Base-by-base conservation (phyloP, 176 grass and related monocot species). In the Zea luxurians region DNA sequence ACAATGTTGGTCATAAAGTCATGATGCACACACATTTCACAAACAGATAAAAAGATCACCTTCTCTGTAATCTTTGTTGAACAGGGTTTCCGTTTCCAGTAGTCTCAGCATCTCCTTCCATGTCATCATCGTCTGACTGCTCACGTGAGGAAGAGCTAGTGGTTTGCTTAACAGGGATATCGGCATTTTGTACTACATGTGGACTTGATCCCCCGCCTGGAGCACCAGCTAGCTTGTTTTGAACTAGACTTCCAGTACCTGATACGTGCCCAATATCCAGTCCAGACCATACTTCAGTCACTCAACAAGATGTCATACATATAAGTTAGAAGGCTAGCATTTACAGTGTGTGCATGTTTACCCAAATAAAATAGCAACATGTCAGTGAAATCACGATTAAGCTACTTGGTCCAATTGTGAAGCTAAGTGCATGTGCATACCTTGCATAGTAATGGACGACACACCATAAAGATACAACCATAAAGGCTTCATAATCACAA, bases 31-130 rank as follows among this genome's bases (percentile, higher is more conserved):
- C 54, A 38, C 34, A 78, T 61, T 34, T 74, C 45, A 70, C 8
- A 61, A 58, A 17, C 10, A 61, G 58, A 54, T 40, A 9, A 66
- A 71, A 81, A 66, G 17, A 61, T 82, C 78, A 97, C 94, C 94
- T 93, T 78, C 94, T 91, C 63, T 85, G 70, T 70, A 81, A 69
- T 76, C 92, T 93, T 37, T 78, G 78, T 41, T 91, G 82, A 73
- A 83, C 44, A 82, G 94, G 91, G 12, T 83, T 84, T 54, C 48
- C 84, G 68, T 89, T 88, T 81, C 88, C 94, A 76, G 71, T 86
- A 50, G 76, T 93, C 55, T 97, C 94, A 61, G 83, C 84, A 85
- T 93, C 91, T 76, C 87, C 89, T 83, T 93, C 94, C 88, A 91
- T 80, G 70, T 97, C 94, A 60, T 91, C 94, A 77, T 91, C 94